Conservation (phyloP, 257 asterid species). For the Sherardia arvensis region DNA sequence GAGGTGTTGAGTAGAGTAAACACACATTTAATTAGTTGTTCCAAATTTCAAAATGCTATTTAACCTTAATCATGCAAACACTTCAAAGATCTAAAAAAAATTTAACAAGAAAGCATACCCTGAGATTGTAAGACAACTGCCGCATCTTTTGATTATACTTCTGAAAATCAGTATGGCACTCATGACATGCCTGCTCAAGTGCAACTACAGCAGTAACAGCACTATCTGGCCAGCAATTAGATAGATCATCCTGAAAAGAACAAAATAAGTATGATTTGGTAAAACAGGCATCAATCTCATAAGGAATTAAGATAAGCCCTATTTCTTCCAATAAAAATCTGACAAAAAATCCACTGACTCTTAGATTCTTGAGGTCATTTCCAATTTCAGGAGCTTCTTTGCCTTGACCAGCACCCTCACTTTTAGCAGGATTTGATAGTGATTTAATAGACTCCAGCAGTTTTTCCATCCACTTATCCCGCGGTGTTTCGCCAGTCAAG, state of each 20-base stretch:
- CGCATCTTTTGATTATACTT: constrained; percentile 86
- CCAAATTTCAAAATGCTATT: not conserved
- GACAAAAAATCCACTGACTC: constrained; percentile 16
- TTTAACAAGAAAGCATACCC: constrained; percentile 32
- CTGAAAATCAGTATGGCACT: constrained; percentile 40
- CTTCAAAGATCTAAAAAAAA: not conserved
- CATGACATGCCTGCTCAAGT: constrained; percentile 71
- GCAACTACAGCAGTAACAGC: constrained; percentile 52
- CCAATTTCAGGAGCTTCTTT: constrained; percentile 23
- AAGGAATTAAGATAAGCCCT: not conserved
- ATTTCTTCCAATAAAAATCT: not conserved
- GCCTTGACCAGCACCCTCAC: constrained; percentile 31
- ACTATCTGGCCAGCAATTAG: constrained; percentile 56
- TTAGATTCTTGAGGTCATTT: constrained; percentile 28
- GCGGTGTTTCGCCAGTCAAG: constrained; percentile 53
- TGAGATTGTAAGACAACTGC: constrained; percentile 51
- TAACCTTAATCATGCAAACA: not conserved
- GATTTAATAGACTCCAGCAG: constrained; percentile 54
- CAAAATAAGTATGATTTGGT: constrained; percentile 7
- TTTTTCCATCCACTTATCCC: constrained; percentile 74
- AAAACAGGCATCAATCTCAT: not conserved
- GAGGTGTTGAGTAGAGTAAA: not conserved
- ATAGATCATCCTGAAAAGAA: constrained; percentile 28
- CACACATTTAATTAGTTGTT: not conserved
- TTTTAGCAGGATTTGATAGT: constrained; percentile 34